Evolutionary conservation across 78 protist species (phyloP).

Genomic region (slime mould (Dictyostelium discoideum)): DNA sequence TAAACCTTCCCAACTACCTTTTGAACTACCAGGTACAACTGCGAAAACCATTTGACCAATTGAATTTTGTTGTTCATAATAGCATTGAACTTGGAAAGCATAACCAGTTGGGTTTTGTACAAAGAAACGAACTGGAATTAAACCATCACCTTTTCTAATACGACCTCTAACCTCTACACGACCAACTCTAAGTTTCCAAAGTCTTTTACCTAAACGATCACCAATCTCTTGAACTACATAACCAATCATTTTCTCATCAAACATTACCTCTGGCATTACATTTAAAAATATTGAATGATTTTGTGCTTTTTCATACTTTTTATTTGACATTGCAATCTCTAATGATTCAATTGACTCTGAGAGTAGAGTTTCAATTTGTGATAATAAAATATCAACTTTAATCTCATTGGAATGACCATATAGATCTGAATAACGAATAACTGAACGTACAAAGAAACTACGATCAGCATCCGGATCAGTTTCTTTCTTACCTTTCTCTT

Average conservation of each 20-base stretch:
- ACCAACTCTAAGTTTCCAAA: constrained; percentile 87
- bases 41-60: constrained; percentile 34
- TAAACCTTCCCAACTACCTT: constrained; percentile 81
- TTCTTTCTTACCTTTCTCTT: constrained; percentile 82
- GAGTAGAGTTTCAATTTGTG: constrained; percentile 86
- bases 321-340: constrained; percentile 81
- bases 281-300: constrained; percentile 92
- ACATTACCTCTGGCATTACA: constrained; percentile 86
- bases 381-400: constrained; percentile 69
- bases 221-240: constrained; percentile 60
- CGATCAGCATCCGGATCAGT: constrained; percentile 80
- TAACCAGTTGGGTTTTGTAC: constrained; percentile 84
- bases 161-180: constrained; percentile 89
- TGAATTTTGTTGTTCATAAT: constrained; percentile 69
- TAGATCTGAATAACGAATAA: constrained; percentile 84
- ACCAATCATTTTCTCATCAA: constrained; percentile 62
- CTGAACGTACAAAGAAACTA: constrained; percentile 93
- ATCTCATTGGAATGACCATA: constrained; percentile 46
- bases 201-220: constrained; percentile 80
- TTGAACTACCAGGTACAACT: constrained; percentile 60
- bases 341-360: constrained; percentile 86
- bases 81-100: constrained; percentile 80
- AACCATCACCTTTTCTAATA: background rate
- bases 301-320: constrained; percentile 25
- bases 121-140: constrained; percentile 80